phyloP scores from a whole-genome alignment of 352 stramenopile species.

The Nothophytophthora sp. region DNA sequence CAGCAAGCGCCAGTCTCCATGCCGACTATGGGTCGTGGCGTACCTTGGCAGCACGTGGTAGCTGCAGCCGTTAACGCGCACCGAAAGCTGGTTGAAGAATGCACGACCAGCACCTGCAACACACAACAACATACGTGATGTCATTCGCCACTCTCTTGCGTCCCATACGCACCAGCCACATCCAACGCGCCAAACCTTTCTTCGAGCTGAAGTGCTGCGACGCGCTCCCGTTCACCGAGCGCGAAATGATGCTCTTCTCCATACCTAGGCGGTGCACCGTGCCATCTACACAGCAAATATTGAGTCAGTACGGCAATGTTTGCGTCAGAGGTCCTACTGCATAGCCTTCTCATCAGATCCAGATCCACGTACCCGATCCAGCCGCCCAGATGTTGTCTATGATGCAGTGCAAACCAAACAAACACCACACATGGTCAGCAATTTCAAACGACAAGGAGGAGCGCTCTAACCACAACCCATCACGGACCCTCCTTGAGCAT shows the following conservation, averaged over 20 bases:
- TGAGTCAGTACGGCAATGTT: not conserved
- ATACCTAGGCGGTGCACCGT: conserved; percentile 81
- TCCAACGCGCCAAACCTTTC: conserved; percentile 33
- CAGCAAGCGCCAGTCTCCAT: no score
- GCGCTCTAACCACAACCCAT: no score
- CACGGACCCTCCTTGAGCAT: conserved; percentile 79
- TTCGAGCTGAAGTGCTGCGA: conserved; percentile 60
- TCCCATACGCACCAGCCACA: not conserved
- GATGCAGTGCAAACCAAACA: not conserved
- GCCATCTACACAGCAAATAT: conserved; percentile 38
- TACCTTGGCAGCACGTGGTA: conserved; percentile 81
- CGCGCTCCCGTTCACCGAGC: conserved; percentile 47
- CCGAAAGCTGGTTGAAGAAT: conserved; percentile 89
- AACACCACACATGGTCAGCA: not conserved
- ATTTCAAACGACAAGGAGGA: no score
- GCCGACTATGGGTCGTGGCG: not conserved
- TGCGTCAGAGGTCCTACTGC: no score
- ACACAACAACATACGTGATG: not conserved
- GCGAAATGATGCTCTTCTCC: conserved; percentile 84
- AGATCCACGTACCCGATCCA: no score
- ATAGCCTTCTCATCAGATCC: no score
- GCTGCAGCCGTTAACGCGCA: conserved; percentile 84
- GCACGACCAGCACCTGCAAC: conserved; percentile 37
- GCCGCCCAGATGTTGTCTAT: conserved; percentile 75
- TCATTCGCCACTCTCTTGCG: not conserved